A percentile compares a stretch with the other conserved stretches of the same genome.
Evolutionary conservation across 2,329 filamentous ascomycete genomes (phyloP).

Genomic region (Teratosphaeria zuluensis): DNA sequence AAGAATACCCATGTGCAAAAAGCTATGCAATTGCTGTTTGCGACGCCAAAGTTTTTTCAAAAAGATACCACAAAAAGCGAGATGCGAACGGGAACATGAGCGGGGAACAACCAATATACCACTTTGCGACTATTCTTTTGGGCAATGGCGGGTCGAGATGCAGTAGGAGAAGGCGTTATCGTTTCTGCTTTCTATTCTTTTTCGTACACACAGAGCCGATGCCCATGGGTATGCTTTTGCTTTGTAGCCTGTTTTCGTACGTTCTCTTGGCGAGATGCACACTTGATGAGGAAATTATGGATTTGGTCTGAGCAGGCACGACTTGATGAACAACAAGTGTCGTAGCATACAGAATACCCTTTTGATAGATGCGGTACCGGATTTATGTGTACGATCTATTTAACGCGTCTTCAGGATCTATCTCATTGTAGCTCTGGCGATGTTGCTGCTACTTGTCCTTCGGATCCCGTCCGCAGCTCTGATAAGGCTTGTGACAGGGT

Average conservation of each 20-base stretch:
- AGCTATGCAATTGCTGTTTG: background rate
- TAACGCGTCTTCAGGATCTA: no score
- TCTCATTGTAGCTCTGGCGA: no score
- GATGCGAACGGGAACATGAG: background rate
- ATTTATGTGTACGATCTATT: background rate
- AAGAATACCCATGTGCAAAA: slow-evolving; percentile 6
- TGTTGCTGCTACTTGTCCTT: no score
- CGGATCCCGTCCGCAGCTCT: no score
- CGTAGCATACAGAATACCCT: background rate
- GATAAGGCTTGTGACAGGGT: background rate
- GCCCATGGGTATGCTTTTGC: background rate
- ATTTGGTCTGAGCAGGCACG: background rate
- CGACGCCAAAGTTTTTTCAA: background rate
- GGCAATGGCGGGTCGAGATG: background rate
- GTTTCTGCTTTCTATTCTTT: background rate
- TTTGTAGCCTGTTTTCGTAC: background rate
- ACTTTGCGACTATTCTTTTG: background rate
- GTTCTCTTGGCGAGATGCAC: background rate
- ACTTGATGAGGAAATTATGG: background rate
- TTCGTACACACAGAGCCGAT: background rate
- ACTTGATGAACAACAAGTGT: background rate
- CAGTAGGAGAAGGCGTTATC: background rate
- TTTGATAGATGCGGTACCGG: background rate
- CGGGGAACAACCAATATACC: background rate
- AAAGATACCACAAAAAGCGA: background rate